A percentile compares a stretch with the other conserved stretches of the same genome.
phyloP scores from a whole-genome alignment of 176 grass and related monocot species.

The Saccharum officinarum region DNA sequence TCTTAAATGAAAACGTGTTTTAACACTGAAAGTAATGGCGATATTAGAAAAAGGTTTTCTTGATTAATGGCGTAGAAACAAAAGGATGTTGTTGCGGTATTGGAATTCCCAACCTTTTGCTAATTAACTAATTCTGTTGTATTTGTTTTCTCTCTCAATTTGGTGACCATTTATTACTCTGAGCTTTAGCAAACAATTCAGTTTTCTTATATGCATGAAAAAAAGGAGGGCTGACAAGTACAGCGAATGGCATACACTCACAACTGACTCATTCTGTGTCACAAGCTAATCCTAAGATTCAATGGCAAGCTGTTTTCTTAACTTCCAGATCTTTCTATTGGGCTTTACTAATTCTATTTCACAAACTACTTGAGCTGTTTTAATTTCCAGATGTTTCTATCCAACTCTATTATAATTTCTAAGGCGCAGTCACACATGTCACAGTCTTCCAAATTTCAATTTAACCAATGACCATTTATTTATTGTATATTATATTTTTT shows the following conservation, averaged over 20 bases:
- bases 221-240: background rate
- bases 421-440: too few species aligned
- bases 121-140: background rate
- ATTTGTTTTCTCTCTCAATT: slow-evolving; percentile 8
- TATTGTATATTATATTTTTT: too few species aligned
- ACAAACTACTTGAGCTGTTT: background rate
- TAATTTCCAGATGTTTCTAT: background rate
- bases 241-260: background rate
- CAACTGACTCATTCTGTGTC: background rate
- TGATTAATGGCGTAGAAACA: background rate
- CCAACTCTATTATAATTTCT: background rate
- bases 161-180: background rate
- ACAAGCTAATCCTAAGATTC: background rate
- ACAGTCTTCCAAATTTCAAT: too few species aligned
- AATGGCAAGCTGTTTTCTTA: background rate
- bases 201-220: background rate
- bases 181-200: background rate
- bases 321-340: background rate
- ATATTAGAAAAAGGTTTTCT: background rate
- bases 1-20: background rate
- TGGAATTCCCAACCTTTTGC: background rate
- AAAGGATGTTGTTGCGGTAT: background rate
- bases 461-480: too few species aligned
- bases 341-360: background rate
- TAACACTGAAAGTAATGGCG: background rate